Evolutionary conservation across 2,329 filamentous ascomycete genomes (phyloP).

Genomic region (Fusarium citri): DNA sequence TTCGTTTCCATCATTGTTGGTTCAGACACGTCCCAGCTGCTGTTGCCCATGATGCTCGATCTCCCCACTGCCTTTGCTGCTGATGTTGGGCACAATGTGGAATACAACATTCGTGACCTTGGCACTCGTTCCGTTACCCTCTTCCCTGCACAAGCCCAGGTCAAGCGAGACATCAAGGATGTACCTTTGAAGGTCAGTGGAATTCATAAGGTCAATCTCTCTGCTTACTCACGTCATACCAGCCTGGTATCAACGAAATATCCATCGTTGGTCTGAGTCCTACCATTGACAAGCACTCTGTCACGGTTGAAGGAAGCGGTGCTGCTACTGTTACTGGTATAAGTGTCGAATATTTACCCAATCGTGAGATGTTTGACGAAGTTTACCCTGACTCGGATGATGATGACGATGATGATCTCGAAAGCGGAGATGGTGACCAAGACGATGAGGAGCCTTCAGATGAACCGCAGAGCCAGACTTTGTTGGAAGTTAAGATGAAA

Average conservation of each 20-base stretch:
- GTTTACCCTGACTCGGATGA: constrained; percentile 62
- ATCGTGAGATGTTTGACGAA: constrained; percentile 65
- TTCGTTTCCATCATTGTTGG: background rate
- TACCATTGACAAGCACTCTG: constrained; percentile 67
- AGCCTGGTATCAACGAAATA: constrained; percentile 69
- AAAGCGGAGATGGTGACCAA: constrained; percentile 43
- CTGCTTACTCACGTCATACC: background rate
- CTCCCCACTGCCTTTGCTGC: constrained; percentile 43
- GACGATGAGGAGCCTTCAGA: constrained; percentile 43
- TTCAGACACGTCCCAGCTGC: background rate
- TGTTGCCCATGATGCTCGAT: background rate
- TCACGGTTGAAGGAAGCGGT: constrained; percentile 70
- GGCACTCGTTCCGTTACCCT: constrained; percentile 71
- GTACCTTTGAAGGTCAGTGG: constrained; percentile 51
- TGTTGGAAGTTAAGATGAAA: constrained; percentile 46
- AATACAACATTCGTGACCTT: constrained; percentile 68
- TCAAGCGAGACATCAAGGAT: constrained; percentile 69
- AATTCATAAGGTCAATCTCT: background rate
- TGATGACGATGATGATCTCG: constrained; percentile 46
- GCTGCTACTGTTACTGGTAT: constrained; percentile 70
- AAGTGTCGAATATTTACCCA: constrained; percentile 67
- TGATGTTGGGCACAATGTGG: constrained; percentile 56
- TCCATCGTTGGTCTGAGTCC: constrained; percentile 67
- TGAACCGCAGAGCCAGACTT: constrained; percentile 12
- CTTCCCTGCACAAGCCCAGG: constrained; percentile 70